Conservation (phyloP, 352 stramenopile genomes). For the Pythium guiyangense region DNA sequence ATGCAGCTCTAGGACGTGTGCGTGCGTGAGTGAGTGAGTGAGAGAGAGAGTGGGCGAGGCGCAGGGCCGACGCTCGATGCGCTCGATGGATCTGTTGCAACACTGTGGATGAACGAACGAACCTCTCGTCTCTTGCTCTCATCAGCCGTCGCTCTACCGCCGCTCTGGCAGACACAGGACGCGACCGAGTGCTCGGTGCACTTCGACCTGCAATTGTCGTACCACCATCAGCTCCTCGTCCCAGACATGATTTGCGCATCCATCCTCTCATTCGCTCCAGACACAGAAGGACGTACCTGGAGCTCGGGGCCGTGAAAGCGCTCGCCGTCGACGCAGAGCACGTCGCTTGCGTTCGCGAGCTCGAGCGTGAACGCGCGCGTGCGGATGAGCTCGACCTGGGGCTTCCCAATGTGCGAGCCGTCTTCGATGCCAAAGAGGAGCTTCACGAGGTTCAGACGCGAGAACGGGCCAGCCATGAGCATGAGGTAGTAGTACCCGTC, state of each 20-base stretch:
- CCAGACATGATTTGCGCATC: neutral
- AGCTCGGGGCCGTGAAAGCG: slow-evolving; percentile 38
- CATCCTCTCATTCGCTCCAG: neutral
- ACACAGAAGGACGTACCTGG: slow-evolving; percentile 14
- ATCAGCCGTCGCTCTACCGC: neutral
- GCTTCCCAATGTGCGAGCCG: slow-evolving; percentile 34
- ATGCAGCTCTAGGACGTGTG: slow-evolving; percentile 23
- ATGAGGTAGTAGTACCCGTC: slow-evolving; percentile 64
- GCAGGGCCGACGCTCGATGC: neutral
- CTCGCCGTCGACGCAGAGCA: slow-evolving; percentile 65
- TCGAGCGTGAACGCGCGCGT: slow-evolving; percentile 55
- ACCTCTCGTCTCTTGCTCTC: neutral
- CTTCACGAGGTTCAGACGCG: slow-evolving; percentile 27
- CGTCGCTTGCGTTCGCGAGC: slow-evolving; percentile 23
- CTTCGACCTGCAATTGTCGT: slow-evolving; percentile 14
- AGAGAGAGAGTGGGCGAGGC: neutral
- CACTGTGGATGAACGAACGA: neutral
- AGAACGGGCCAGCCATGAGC: slow-evolving; percentile 35
- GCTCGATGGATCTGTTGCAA: too few relatives aligned
- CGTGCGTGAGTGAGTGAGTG: neutral
- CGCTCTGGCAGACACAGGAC: slow-evolving; percentile 25
- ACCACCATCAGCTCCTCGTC: neutral
- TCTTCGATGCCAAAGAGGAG: slow-evolving; percentile 55
- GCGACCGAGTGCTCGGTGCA: slow-evolving; percentile 40
- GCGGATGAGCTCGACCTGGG: slow-evolving; percentile 45